These are phyloP conservation scores for Xerocomellus amylosporus DNA, from an alignment of 768 basidiomycete species.

Conservation along the genomic window DNA sequence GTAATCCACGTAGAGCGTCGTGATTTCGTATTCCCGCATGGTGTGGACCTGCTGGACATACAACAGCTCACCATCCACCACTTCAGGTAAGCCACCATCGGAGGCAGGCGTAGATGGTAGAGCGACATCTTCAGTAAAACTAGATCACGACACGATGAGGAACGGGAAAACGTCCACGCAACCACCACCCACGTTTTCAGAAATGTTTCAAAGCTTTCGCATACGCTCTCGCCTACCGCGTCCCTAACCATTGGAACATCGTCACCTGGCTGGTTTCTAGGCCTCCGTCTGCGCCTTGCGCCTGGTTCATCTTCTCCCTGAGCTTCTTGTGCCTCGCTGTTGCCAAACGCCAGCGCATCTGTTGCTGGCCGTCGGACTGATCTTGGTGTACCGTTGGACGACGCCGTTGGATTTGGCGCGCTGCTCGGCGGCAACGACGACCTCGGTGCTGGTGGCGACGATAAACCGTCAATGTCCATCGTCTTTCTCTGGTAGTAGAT, in stretches of 20 bases:
- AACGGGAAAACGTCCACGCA: neutral
- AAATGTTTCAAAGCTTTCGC: conserved; percentile 89
- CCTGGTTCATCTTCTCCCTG: conserved; percentile 38
- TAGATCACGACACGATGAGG: conserved; percentile 31
- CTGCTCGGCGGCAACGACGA: conserved; percentile 56
- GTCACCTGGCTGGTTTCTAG: conserved; percentile 42
- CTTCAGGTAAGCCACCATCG: conserved; percentile 59
- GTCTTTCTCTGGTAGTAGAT: conserved; percentile 9
- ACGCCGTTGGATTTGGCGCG: conserved; percentile 39
- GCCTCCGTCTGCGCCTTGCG: conserved; percentile 47
- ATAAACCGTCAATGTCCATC: conserved; percentile 59
- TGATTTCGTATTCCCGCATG: conserved; percentile 92
- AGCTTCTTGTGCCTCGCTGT: conserved; percentile 47
- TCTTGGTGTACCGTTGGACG: conserved; percentile 35
- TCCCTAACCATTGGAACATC: conserved; percentile 90
- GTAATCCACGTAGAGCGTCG: conserved; percentile 96
- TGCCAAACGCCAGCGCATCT: conserved; percentile 54
- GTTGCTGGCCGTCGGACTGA: conserved; percentile 39
- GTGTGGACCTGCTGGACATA: conserved; percentile 94
- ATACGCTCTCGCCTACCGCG: conserved; percentile 92
- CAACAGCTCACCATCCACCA: conserved; percentile 59
- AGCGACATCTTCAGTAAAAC: conserved; percentile 80
- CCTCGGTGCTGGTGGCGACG: conserved; percentile 53
- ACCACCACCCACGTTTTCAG: conserved; percentile 71
- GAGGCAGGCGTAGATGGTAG: conserved; percentile 79